These are phyloP conservation scores for Aphanomyces invadans DNA, from an alignment of 352 stramenopile genomes.

Conservation along the genomic window DNA sequence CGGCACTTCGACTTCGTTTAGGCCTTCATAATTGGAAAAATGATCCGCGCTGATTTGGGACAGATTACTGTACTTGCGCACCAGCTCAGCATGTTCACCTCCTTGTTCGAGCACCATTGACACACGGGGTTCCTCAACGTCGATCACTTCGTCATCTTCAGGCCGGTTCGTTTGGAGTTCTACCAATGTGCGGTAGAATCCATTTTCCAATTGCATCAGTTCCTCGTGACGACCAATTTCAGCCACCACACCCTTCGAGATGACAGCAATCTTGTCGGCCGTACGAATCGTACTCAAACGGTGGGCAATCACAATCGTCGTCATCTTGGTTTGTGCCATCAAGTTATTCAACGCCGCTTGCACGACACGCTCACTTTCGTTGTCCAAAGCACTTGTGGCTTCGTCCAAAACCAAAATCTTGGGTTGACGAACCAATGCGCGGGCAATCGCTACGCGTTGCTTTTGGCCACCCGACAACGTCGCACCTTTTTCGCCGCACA, in stretches of 20 bases:
- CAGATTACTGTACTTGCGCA: conserved; percentile 25
- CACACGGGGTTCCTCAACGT: neutral
- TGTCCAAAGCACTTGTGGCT: conserved; percentile 65
- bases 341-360: conserved; percentile 47
- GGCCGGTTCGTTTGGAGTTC: neutral
- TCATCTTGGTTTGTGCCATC: conserved; percentile 35
- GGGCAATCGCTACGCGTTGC: conserved; percentile 75
- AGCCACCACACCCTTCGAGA: conserved; percentile 24
- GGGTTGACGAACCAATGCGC: conserved; percentile 54
- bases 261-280: conserved; percentile 39
- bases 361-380: conserved; percentile 58
- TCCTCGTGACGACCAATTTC: conserved; percentile 26
- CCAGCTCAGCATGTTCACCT: neutral
- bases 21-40: neutral
- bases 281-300: conserved; percentile 71
- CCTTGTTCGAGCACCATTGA: neutral
- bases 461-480: conserved; percentile 88
- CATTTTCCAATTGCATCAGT: conserved; percentile 24
- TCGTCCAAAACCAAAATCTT: conserved; percentile 61
- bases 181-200: conserved; percentile 29
- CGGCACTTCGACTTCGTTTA: neutral
- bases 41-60: neutral
- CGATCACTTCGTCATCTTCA: neutral
- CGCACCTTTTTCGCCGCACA: conserved; percentile 67
- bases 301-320: conserved; percentile 73